These are phyloP conservation scores for Mycena rosella DNA, from an alignment of 768 basidiomycete genomes.

Conservation along the genomic window DNA sequence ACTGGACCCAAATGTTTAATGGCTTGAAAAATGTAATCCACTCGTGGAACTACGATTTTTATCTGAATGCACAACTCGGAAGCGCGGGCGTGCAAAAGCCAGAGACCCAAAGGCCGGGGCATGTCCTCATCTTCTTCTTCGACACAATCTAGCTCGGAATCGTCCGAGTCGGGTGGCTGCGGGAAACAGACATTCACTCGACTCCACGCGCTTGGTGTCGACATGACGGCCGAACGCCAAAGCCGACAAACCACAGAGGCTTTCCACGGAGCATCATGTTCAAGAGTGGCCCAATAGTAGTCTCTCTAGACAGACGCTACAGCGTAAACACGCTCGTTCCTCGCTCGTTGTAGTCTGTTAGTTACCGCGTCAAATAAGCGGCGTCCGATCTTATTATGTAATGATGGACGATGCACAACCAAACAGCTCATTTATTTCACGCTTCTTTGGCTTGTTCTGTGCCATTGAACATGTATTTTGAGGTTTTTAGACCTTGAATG, in stretches of 20 bases:
- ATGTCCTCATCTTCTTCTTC: neutral
- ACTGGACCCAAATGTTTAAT: neutral
- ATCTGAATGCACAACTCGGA: conserved; percentile 14
- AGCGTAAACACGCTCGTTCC: no score
- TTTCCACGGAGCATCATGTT: conserved; percentile 14
- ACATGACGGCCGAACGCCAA: conserved; percentile 7
- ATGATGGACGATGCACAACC: no score
- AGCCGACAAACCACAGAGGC: neutral
- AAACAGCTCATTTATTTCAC: no score
- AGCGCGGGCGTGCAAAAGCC: conserved; percentile 12
- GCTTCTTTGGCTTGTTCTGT: no score
- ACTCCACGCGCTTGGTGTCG: conserved; percentile 15
- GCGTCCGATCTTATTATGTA: no score
- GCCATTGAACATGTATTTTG: no score
- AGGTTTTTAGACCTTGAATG: no score
- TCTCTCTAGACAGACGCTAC: no score
- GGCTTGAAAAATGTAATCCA: conserved; percentile 5
- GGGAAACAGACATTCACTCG: conserved; percentile 9
- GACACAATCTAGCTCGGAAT: neutral
- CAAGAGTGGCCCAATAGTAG: conserved; percentile 7
- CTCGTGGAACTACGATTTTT: neutral
- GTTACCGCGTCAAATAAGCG: no score
- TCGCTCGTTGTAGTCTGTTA: no score
- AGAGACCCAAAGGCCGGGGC: conserved; percentile 10
- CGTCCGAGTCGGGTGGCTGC: neutral